Conservation (phyloP, 345 rosid species). For the Pugionium dolabratum region DNA sequence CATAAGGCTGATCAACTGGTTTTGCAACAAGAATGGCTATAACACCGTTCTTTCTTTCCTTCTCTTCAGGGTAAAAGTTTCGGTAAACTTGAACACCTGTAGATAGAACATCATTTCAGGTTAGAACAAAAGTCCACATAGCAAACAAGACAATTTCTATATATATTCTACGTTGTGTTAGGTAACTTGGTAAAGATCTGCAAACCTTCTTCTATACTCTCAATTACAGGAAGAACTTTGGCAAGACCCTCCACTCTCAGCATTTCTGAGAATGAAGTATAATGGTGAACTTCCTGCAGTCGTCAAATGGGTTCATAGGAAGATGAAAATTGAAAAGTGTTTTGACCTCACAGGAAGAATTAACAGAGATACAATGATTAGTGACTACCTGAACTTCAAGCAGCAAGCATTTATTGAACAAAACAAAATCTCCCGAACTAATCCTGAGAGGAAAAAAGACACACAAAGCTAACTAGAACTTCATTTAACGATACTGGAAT, state of each 20-base stretch:
- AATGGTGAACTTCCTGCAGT: constrained; percentile 52
- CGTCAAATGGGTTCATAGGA: constrained; percentile 12
- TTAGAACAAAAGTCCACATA: constrained; percentile 9
- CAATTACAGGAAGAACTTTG: constrained; percentile 66
- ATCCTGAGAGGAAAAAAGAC: constrained; percentile 48
- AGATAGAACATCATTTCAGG: constrained; percentile 3
- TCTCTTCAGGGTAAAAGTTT: constrained; percentile 68
- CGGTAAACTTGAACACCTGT: constrained; percentile 62
- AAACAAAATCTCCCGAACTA: constrained; percentile 52
- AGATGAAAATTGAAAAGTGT: background rate
- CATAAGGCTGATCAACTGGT: constrained; percentile 56
- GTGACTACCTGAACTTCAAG: constrained; percentile 68
- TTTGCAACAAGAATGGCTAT: constrained; percentile 57
- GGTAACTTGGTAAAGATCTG: constrained; percentile 23
- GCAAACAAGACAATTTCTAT: constrained; percentile 11
- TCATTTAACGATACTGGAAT: too few species aligned
- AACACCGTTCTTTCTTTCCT: constrained; percentile 66
- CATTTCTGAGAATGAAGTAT: constrained; percentile 69
- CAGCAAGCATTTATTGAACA: constrained; percentile 64
- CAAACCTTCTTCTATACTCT: constrained; percentile 64
- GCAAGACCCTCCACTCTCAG: constrained; percentile 57
- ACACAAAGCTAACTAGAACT: constrained; percentile 11
- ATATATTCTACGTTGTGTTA: background rate
- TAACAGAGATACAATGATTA: constrained; percentile 3
- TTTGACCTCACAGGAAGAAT: background rate